Evolutionary conservation across 345 rosid species (phyloP).

Genomic region (Arabidopsis arenosa): DNA sequence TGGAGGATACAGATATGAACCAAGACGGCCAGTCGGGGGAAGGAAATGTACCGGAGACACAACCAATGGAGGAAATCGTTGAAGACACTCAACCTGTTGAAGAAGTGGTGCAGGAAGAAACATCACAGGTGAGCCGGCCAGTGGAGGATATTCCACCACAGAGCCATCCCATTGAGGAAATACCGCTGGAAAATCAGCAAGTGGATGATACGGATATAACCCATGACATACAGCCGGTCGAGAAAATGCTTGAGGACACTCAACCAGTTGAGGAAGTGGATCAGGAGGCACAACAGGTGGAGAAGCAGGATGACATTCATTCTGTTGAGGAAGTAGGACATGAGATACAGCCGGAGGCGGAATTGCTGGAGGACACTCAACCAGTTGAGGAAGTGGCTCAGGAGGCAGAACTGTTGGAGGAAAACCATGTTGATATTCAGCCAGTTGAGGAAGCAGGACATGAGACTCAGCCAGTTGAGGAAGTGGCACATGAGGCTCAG

Average conservation of each 20-base stretch:
- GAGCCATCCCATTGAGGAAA: conserved; percentile 15
- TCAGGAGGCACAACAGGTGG: conserved; percentile 24
- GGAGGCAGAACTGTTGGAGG: conserved; percentile 14
- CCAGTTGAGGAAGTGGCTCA: conserved; percentile 19
- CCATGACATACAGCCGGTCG: conserved; percentile 16
- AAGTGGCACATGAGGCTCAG: conserved; percentile 1
- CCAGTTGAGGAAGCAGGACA: conserved; percentile 24
- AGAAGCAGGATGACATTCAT: conserved; percentile 20
- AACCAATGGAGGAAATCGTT: conserved; percentile 20
- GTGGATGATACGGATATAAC: conserved; percentile 11
- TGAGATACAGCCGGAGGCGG: conserved; percentile 31
- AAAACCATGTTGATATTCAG: conserved; percentile 26
- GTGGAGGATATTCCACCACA: conserved; percentile 2
- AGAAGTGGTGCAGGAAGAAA: conserved; percentile 20
- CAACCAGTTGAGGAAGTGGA: conserved; percentile 18
- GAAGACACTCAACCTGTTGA: conserved; percentile 28
- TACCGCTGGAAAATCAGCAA: conserved; percentile 15
- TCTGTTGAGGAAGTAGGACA: conserved; percentile 31
- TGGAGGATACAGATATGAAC: conserved; percentile 23
- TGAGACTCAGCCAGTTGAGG: conserved; percentile 27
- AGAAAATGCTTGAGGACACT: conserved; percentile 30
- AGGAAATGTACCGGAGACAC: background rate
- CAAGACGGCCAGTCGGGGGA: conserved; percentile 19
- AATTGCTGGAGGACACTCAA: conserved; percentile 26
- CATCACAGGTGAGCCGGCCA: background rate